A percentile compares a stretch with the other conserved stretches of the same genome.
These are phyloP conservation scores for Toxicodendron radicans DNA, from an alignment of 345 rosid species.

Conservation along the genomic window DNA sequence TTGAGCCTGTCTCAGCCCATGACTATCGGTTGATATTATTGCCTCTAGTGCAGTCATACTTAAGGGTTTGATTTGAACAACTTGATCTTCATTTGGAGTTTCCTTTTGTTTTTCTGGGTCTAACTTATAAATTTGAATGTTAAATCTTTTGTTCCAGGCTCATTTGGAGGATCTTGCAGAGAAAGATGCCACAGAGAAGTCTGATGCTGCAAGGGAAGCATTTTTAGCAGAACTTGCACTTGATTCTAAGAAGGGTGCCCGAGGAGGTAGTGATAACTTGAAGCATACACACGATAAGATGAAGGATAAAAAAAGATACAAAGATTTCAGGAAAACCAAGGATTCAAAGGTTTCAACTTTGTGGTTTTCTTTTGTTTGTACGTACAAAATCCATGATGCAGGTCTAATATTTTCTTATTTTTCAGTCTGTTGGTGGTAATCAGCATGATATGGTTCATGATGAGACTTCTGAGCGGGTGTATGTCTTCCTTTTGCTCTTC, in stretches of 20 bases:
- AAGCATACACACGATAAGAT: conserved; percentile 70
- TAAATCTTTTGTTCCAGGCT: conserved; percentile 43
- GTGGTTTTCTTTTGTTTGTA: conserved; percentile 13
- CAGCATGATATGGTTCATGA: conserved; percentile 45
- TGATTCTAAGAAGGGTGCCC: conserved; percentile 72
- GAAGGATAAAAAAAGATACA: conserved; percentile 83
- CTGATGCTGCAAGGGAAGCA: conserved; percentile 99
- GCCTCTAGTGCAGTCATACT: conserved; percentile 74
- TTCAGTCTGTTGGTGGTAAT: conserved; percentile 51
- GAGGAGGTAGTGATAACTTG: conserved; percentile 55
- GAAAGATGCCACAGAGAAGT: conserved; percentile 92
- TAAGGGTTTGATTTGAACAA: conserved; percentile 63
- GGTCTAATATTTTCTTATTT: conserved; percentile 26
- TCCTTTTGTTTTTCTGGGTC: conserved; percentile 14
- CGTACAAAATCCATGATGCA: conserved; percentile 7
- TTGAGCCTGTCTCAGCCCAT: conserved; percentile 64
- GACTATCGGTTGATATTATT: conserved; percentile 68
- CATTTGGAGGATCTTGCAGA: conserved; percentile 89
- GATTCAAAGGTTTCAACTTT: conserved; percentile 61
- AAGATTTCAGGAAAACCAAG: conserved; percentile 66
- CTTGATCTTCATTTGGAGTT: conserved; percentile 10
- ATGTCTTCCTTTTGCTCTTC: conserved; percentile 21
- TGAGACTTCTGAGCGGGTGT: conserved; percentile 57
- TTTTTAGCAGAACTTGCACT: conserved; percentile 90
- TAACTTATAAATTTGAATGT: conserved; percentile 11